Evolutionary conservation across 257 asterid species (phyloP).

Genomic region (Fraxinus cuspidata): DNA sequence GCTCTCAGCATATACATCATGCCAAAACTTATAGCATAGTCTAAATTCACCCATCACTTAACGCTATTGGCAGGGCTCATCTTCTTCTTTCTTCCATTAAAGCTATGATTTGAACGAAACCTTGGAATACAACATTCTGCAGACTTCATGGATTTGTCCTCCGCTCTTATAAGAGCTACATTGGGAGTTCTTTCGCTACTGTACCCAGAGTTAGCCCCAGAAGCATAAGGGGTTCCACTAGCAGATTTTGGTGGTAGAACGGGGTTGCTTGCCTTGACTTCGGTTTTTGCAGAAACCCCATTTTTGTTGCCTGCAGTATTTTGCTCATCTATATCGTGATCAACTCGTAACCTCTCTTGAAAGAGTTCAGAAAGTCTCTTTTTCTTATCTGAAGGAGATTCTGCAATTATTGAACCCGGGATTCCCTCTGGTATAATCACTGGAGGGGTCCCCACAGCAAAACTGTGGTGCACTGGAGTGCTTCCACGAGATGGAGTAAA

Average conservation of each 20-base stretch:
- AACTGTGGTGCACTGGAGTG: conserved; percentile 64
- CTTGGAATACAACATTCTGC: conserved; percentile 66
- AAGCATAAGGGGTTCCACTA: conserved; percentile 33
- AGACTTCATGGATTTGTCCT: conserved; percentile 34
- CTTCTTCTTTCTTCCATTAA: conserved; percentile 48
- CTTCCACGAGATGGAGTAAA: conserved; percentile 79
- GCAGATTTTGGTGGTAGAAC: conserved; percentile 32
- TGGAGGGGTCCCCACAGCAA: conserved; percentile 33
- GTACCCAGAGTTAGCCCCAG: conserved; percentile 36
- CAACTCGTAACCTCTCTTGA: conserved; percentile 42
- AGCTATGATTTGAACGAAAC: conserved; percentile 52
- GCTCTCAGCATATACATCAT: conserved; percentile 30
- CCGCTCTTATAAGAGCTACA: conserved; percentile 10
- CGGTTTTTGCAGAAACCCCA: conserved; percentile 18
- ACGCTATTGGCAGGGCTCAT: conserved; percentile 34
- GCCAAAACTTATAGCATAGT: conserved; percentile 15
- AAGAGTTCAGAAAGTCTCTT: conserved; percentile 65
- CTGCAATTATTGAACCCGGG: conserved; percentile 16
- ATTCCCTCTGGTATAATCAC: not conserved
- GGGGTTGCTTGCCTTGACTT: not conserved
- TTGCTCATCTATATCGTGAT: conserved; percentile 27
- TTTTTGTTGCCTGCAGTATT: conserved; percentile 22
- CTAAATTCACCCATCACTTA: conserved; percentile 23
- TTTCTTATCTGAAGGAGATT: conserved; percentile 53
- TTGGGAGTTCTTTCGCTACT: conserved; percentile 47